Base-by-base conservation (phyloP, 2,329 filamentous ascomycete genomes). In the Alternaria novae-zelandiae region DNA sequence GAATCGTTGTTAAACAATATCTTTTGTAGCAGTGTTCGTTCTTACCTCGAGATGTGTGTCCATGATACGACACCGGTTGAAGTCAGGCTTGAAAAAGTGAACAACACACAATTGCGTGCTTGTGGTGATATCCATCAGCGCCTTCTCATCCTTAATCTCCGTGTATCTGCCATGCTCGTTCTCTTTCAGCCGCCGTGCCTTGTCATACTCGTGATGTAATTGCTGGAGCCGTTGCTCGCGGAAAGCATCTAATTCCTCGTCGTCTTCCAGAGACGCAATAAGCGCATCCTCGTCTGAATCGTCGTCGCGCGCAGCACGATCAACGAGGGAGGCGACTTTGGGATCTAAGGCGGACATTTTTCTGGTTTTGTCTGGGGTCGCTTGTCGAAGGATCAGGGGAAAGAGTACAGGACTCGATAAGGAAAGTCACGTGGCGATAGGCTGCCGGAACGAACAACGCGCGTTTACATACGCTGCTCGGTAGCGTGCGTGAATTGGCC, bases 31-130 rank as follows among this genome's bases (percentile, higher is more conserved):
- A 47, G 20, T 15, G 15, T 23, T 53, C 23, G 17, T 21, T 69
- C 73, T 66, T 59, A 83, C 78, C 53, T 84, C 80, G 11, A 90
- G 81, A 74, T 87, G 86, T 53, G 80, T 81, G 73, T 90, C 88
- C 88, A 90, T 90, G 58, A 87, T 84, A 11, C 81, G 79, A 77
- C 88, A 90, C 58, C 88, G 84, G 20, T 84, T 82, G 76, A 90
- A 90, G 71, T 90, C 88, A 3, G 87, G 83, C 72, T 90, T 88
- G 75, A 86, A 87, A 76, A 90, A 90, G 74, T 90, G 88, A 23
- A 90, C 85, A 2, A 90, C 82, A 69, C 86, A 88, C 25, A 84
- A 79, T 63, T 86, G 83, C 12, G 84, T 84, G 51, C 83, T 82
- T 8, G 88, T 90, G 9, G 88, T 89, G 66, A 89, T 86, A 66